Conservation (phyloP, 306 rosid species). For the Vigna trinervia region DNA sequence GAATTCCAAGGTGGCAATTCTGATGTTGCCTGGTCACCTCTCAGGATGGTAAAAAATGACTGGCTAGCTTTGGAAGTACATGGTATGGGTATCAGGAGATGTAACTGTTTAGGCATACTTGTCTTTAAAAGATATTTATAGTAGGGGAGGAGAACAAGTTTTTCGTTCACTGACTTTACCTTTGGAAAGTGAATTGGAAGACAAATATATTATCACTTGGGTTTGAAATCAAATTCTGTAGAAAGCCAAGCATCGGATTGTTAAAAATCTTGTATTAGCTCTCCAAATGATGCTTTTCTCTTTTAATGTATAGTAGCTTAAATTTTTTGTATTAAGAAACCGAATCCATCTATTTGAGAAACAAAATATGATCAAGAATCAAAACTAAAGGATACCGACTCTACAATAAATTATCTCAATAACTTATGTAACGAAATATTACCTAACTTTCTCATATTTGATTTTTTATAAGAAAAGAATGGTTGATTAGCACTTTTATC, state of each 20-base stretch:
- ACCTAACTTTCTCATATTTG: conserved; percentile 5
- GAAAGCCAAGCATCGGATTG: background rate
- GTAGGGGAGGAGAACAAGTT: background rate
- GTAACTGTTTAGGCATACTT: background rate
- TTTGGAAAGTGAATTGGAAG: background rate
- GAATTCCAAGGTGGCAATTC: background rate
- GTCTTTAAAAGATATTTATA: conserved; percentile 8
- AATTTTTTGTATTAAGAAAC: background rate
- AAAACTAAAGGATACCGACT: conserved; percentile 2
- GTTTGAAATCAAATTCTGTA: conserved; percentile 2
- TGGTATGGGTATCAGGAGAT: background rate
- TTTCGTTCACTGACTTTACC: background rate
- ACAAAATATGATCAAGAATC: background rate
- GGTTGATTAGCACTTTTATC: conserved; percentile 3
- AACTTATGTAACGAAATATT: conserved; percentile 19
- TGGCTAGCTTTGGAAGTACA: background rate
- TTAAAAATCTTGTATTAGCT: background rate
- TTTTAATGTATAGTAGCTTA: background rate
- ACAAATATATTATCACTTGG: background rate
- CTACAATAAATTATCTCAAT: background rate
- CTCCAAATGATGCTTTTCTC: background rate
- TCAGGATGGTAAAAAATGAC: too few relatives aligned
- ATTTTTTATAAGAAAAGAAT: conserved; percentile 25
- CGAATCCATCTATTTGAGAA: background rate
- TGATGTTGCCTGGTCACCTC: background rate